Percentiles rank a stretch among this genome's conserved stretches.
phyloP scores from a whole-genome alignment of 805 yeast species.

The Starmerella apicola region DNA sequence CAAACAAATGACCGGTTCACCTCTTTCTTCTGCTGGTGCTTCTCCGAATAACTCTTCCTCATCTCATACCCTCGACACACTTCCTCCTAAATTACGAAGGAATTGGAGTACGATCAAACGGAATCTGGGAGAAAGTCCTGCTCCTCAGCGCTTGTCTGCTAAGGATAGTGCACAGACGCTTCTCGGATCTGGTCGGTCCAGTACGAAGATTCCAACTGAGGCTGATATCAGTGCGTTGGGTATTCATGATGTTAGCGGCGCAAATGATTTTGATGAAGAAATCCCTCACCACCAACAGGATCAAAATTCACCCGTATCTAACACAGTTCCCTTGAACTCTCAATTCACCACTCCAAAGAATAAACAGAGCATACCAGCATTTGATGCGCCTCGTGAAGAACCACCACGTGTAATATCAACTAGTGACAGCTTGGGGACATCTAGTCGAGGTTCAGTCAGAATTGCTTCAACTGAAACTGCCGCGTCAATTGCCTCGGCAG shows the following conservation, averaged over 20 bases:
- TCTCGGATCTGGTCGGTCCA: neutral
- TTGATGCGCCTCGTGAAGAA: no score
- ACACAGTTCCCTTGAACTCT: no score
- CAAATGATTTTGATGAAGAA: no score
- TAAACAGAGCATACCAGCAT: no score
- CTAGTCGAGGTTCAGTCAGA: neutral
- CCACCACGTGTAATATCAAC: no score
- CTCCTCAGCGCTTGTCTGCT: neutral
- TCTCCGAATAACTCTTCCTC: no score
- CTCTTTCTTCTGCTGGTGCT: neutral
- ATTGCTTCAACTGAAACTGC: neutral
- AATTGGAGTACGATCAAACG: slow-evolving; percentile 12
- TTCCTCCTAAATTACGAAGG: slow-evolving; percentile 9
- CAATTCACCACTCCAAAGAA: no score
- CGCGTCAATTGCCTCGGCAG: neutral
- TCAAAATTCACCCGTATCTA: no score
- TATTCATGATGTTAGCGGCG: neutral
- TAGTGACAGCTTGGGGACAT: no score
- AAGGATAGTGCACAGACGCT: neutral
- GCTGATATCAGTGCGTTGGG: neutral
- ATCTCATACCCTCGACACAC: slow-evolving; percentile 13
- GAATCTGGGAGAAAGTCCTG: neutral
- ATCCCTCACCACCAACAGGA: no score
- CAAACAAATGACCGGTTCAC: no score
- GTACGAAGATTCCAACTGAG: neutral